These are phyloP conservation scores for Sugiyamaella smithiae DNA, from an alignment of 805 yeast genomes.

Conservation along the genomic window DNA sequence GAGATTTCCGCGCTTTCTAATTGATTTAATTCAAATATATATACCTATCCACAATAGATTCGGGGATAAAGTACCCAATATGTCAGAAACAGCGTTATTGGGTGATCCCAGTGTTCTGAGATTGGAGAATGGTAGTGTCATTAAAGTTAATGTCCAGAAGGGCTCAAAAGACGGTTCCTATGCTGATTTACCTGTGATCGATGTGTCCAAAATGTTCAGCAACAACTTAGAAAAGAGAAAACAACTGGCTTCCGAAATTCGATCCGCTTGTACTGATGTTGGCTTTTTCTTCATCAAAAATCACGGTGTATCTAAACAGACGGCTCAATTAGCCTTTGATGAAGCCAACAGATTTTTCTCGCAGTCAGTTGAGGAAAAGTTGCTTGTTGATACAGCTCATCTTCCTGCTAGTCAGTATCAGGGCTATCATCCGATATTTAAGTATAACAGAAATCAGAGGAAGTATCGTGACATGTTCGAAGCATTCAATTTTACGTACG, in stretches of 20 bases:
- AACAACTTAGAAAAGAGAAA: not conserved
- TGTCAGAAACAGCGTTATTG: no score
- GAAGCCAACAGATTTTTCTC: not conserved
- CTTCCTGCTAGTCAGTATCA: not conserved
- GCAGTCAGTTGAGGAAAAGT: not conserved
- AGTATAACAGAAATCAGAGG: not conserved
- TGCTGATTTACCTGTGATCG: not conserved
- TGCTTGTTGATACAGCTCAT: not conserved
- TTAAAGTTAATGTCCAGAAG: not conserved
- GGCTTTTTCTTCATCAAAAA: not conserved
- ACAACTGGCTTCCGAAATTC: not conserved
- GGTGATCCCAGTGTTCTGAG: not conserved
- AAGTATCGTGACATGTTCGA: not conserved
- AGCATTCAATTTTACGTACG: not conserved
- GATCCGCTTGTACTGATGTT: slow-evolving; percentile 18
- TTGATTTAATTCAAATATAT: no score
- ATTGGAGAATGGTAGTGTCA: not conserved
- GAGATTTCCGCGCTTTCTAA: no score
- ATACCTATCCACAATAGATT: no score
- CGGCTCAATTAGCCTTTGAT: not conserved
- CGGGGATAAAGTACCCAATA: no score
- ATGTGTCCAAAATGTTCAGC: not conserved
- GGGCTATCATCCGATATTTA: not conserved
- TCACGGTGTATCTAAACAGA: not conserved
- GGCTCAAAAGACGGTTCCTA: not conserved